These are phyloP conservation scores for Aspergillus sclerotiicarbonarius DNA, from an alignment of 495 filamentous ascomycete species.

Conservation along the genomic window DNA sequence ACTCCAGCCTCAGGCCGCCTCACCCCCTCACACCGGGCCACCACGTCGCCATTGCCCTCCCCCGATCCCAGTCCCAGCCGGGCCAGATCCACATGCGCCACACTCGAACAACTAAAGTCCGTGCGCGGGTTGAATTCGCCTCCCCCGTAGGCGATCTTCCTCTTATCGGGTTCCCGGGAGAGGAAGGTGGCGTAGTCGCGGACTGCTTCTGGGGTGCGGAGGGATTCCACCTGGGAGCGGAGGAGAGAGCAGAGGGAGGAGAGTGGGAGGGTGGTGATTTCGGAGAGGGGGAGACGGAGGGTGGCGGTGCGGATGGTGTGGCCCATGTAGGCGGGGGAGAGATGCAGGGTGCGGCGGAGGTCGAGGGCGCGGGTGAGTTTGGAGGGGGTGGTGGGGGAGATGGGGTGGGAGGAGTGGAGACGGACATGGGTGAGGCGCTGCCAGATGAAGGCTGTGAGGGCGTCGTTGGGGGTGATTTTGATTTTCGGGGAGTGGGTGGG, in stretches of 20 bases:
- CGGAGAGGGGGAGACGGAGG: slow-evolving; percentile 22
- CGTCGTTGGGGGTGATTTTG: slow-evolving; percentile 49
- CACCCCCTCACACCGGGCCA: neutral
- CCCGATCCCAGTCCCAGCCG: slow-evolving; percentile 12
- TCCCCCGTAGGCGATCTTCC: slow-evolving; percentile 34
- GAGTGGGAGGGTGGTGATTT: slow-evolving; percentile 20
- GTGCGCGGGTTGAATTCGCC: slow-evolving; percentile 22
- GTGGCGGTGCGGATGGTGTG: slow-evolving; percentile 28
- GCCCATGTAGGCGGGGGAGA: slow-evolving; percentile 41
- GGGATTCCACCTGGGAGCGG: slow-evolving; percentile 25
- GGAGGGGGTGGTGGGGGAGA: slow-evolving; percentile 15
- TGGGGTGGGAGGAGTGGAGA: neutral
- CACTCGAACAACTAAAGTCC: slow-evolving; percentile 32
- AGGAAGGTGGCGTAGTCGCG: slow-evolving; percentile 43
- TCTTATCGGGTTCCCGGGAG: slow-evolving; percentile 32
- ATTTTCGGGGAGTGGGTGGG: neutral
- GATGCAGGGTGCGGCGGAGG: slow-evolving; percentile 26
- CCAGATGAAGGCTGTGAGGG: slow-evolving; percentile 51
- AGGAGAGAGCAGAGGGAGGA: slow-evolving; percentile 24
- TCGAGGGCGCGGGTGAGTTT: slow-evolving; percentile 42
- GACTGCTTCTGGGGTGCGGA: slow-evolving; percentile 29
- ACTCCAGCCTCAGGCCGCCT: slow-evolving; percentile 21
- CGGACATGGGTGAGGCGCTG: slow-evolving; percentile 28
- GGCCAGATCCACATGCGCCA: slow-evolving; percentile 24
- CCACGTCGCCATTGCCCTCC: no score